A percentile compares a stretch with the other conserved stretches of the same genome.
phyloP scores from a whole-genome alignment of 495 filamentous ascomycete species.

The Xylaria sp. region DNA sequence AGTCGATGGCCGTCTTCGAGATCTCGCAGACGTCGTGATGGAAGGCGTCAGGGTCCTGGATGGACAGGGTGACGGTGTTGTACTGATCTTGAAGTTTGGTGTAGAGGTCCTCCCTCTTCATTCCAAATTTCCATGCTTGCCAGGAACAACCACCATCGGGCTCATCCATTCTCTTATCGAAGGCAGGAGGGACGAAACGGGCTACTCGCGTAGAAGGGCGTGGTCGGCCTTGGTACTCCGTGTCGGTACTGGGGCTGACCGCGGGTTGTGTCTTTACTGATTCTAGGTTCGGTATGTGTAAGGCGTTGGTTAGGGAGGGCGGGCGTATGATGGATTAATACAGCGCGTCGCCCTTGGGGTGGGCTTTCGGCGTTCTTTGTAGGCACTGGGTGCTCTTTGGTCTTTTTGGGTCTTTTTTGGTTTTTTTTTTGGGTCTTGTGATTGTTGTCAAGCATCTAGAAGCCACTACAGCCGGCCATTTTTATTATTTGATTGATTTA shows the following conservation, averaged over 20 bases:
- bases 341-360: background rate
- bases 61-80: constrained; percentile 41
- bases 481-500: background rate
- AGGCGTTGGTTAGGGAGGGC: constrained; percentile 20
- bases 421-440: constrained; percentile 19
- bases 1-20: constrained; percentile 46
- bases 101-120: constrained; percentile 45
- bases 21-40: constrained; percentile 50
- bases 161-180: constrained; percentile 53
- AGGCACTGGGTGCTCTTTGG: constrained; percentile 13
- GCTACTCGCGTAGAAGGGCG: constrained; percentile 18
- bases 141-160: constrained; percentile 50
- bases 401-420: constrained; percentile 1
- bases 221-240: constrained; percentile 17
- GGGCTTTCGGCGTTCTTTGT: constrained; percentile 13
- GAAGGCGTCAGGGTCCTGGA: constrained; percentile 44
- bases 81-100: constrained; percentile 46
- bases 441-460: constrained; percentile 23
- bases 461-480: constrained; percentile 18
- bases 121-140: constrained; percentile 58
- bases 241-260: background rate
- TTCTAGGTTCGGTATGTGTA: constrained; percentile 14
- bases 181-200: constrained; percentile 1
- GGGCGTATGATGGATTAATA: constrained; percentile 6
- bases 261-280: constrained; percentile 17